These are phyloP conservation scores for Candida sanyaensis DNA, from an alignment of 1,139 yeast species.

Conservation along the genomic window DNA sequence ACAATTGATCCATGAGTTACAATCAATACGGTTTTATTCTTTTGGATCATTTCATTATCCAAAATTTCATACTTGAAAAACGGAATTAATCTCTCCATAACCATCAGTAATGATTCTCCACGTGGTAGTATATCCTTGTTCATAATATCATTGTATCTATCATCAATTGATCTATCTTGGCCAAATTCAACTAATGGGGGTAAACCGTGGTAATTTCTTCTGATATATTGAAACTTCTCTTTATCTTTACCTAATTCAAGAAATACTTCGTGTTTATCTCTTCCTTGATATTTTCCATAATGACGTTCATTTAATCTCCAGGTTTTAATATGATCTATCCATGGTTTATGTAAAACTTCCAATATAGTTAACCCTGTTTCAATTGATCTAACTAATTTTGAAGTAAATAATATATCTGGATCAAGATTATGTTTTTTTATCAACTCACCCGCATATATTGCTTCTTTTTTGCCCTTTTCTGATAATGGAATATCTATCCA, in stretches of 20 bases:
- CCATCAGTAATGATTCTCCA: constrained; percentile 72
- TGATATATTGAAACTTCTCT: constrained; percentile 54
- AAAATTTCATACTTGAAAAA: constrained; percentile 48
- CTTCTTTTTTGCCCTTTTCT: constrained; percentile 62
- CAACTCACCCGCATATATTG: constrained; percentile 57
- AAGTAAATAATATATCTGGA: constrained; percentile 64
- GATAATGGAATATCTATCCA: constrained; percentile 79
- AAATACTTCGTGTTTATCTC: constrained; percentile 52
- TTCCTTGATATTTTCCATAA: constrained; percentile 78
- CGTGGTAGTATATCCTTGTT: constrained; percentile 45
- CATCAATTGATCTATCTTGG: constrained; percentile 42
- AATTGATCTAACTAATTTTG: constrained; percentile 64
- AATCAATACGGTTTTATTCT: constrained; percentile 53
- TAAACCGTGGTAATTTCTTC: constrained; percentile 67
- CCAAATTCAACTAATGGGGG: constrained; percentile 53
- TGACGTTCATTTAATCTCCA: constrained; percentile 83
- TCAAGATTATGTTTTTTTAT: constrained; percentile 38
- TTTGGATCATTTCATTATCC: constrained; percentile 29
- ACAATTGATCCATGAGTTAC: constrained; percentile 81
- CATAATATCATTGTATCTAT: constrained; percentile 38
- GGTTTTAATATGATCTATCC: constrained; percentile 52
- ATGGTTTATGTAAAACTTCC: constrained; percentile 42
- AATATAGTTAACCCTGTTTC: constrained; percentile 66
- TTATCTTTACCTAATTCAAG: constrained; percentile 58
- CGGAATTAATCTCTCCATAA: constrained; percentile 61